Conservation (phyloP, 2,329 filamentous ascomycete genomes). For the Aurifilum marmelostoma region DNA sequence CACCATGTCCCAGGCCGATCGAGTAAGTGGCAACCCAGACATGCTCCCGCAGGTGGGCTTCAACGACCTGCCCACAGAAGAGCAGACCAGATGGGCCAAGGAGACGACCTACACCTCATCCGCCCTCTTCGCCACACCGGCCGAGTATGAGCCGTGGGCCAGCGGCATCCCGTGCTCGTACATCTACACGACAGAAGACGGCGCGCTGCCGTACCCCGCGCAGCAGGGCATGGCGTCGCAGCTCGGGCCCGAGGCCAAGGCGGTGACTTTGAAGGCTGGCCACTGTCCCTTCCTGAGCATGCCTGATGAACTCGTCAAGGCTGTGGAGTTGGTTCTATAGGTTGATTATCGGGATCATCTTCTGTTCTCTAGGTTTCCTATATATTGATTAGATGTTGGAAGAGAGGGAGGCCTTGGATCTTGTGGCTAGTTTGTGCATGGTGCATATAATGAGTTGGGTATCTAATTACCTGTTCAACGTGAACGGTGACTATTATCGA, state of each 20-base stretch:
- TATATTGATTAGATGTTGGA: background rate
- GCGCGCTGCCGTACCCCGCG: slow-evolving; percentile 24
- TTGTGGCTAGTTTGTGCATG: background rate
- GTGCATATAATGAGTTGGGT: no score
- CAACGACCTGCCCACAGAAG: slow-evolving; percentile 28
- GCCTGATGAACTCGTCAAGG: slow-evolving; percentile 25
- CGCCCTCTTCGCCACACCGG: slow-evolving; percentile 28
- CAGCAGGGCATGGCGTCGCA: slow-evolving; percentile 27
- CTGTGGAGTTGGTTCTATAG: slow-evolving; percentile 12
- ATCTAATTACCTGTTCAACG: background rate
- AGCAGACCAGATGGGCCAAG: slow-evolving; percentile 23
- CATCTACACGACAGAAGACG: slow-evolving; percentile 30
- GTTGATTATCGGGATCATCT: background rate
- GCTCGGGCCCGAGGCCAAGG: slow-evolving; percentile 24
- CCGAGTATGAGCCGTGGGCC: slow-evolving; percentile 32
- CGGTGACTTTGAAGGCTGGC: slow-evolving; percentile 18
- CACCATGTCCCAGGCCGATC: slow-evolving; percentile 16
- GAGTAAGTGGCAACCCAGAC: slow-evolving; percentile 24
- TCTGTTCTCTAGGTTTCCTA: background rate
- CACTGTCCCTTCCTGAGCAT: slow-evolving; percentile 30
- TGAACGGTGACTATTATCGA: background rate
- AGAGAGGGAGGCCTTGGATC: background rate
- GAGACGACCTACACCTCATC: slow-evolving; percentile 29
- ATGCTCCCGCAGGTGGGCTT: slow-evolving; percentile 29
- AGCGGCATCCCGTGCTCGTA: slow-evolving; percentile 30